phyloP scores from a whole-genome alignment of 2,329 filamentous ascomycete species.

The Colletotrichum phormii region DNA sequence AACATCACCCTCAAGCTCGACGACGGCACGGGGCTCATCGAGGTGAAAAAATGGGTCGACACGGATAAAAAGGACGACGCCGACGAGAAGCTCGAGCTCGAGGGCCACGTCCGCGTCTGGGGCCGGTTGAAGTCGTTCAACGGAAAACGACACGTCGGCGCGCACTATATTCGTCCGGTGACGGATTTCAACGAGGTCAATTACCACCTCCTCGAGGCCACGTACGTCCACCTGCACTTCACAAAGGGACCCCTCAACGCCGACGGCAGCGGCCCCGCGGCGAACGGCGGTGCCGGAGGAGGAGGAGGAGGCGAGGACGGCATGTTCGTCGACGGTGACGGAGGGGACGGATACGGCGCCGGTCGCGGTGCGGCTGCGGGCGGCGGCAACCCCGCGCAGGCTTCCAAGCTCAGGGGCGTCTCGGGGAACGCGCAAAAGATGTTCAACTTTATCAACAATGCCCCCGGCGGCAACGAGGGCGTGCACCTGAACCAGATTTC shows the following conservation, averaged over 20 bases:
- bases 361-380: conserved; percentile 52
- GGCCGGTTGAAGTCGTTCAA: conserved; percentile 87
- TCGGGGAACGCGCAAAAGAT: conserved; percentile 74
- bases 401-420: conserved; percentile 58
- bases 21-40: conserved; percentile 92
- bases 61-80: conserved; percentile 64
- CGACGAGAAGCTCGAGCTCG: conserved; percentile 70
- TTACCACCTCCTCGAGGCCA: conserved; percentile 91
- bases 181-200: conserved; percentile 91
- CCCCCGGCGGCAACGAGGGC: conserved; percentile 82
- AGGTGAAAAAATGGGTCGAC: conserved; percentile 90
- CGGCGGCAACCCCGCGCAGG: conserved; percentile 45
- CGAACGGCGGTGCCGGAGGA: conserved; percentile 43
- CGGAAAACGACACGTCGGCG: conserved; percentile 83
- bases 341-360: conserved; percentile 53
- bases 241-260: conserved; percentile 73
- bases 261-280: conserved; percentile 52
- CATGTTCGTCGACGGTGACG: conserved; percentile 70
- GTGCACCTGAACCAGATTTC: conserved; percentile 84
- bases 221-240: conserved; percentile 87
- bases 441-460: conserved; percentile 74
- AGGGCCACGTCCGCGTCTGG: conserved; percentile 87
- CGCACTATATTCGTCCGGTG: conserved; percentile 84
- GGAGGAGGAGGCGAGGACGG: conserved; percentile 53
- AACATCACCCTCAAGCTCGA: conserved; percentile 94